Evolutionary conservation across 306 rosid genomes (phyloP).

Genomic region (Vigna trinervia): DNA sequence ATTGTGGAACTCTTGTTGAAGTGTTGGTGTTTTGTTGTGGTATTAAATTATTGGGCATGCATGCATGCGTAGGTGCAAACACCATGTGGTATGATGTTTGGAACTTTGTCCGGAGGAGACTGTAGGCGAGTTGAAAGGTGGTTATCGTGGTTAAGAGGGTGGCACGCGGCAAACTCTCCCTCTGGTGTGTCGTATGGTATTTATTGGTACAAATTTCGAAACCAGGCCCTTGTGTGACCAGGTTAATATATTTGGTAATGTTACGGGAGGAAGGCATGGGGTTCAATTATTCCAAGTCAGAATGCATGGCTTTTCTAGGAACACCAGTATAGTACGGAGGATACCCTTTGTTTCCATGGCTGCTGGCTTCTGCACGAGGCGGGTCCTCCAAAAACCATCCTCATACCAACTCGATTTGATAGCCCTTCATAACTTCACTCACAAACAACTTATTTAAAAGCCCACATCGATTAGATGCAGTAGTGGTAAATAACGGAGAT

Average conservation of each 20-base stretch:
- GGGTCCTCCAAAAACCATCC: not conserved
- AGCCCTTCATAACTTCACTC: no score
- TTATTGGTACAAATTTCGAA: not conserved
- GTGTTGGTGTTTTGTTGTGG: not conserved
- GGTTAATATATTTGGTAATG: not conserved
- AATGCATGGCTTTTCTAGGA: not conserved
- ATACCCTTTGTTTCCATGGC: not conserved
- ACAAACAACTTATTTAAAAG: no score
- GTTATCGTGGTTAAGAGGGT: not conserved
- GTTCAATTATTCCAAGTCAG: not conserved
- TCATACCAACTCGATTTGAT: no score
- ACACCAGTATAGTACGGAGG: not conserved
- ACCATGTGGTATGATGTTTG: not conserved
- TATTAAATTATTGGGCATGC: not conserved
- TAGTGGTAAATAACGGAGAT: no score
- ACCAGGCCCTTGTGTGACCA: not conserved
- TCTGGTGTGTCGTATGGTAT: not conserved
- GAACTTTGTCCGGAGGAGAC: not conserved
- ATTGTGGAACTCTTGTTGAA: no score
- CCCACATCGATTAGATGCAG: no score
- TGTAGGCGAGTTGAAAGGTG: constrained; percentile 3
- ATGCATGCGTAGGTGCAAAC: not conserved
- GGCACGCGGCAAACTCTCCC: not conserved
- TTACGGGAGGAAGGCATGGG: no score
- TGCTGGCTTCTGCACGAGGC: not conserved